Conservation (phyloP, 192 early-diverging fungal genomes). For the Backusella circina region DNA sequence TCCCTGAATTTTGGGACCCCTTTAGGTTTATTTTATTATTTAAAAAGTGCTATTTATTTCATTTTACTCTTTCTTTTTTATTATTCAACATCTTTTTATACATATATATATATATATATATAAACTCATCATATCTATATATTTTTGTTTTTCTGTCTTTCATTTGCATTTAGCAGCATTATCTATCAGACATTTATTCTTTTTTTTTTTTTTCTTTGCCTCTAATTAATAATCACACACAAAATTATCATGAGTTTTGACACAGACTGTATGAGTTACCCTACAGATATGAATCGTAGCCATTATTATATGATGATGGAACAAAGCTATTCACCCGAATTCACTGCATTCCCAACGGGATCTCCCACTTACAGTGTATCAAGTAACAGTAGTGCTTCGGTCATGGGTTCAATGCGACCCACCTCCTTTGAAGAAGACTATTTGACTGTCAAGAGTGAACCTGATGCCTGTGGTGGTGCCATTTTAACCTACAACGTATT, state of each 20-base stretch:
- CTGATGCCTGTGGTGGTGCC: not conserved
- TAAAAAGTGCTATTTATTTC: not conserved
- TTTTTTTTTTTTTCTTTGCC: no score
- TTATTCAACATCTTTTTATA: not conserved
- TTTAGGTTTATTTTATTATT: slow-evolving; percentile 3
- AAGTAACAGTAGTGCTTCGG: not conserved
- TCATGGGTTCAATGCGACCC: slow-evolving; percentile 1
- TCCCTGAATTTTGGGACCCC: not conserved
- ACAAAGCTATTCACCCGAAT: slow-evolving; percentile 5
- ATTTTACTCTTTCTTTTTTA: not conserved
- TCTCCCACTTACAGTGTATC: slow-evolving; percentile 15
- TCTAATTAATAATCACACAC: no score
- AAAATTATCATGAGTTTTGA: slow-evolving; percentile 3
- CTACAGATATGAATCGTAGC: not conserved
- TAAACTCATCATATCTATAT: not conserved
- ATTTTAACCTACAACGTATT: not conserved
- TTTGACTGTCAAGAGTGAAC: not conserved
- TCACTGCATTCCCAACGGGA: not conserved
- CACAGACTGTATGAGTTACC: not conserved
- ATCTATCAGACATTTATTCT: not conserved
- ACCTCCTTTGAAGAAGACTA: slow-evolving; percentile 1
- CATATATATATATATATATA: no score
- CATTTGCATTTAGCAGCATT: not conserved
- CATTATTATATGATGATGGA: not conserved
- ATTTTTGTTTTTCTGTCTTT: not conserved